Evolutionary conservation across 2,329 filamentous ascomycete genomes (phyloP), one percentile per base, ranked within the genome.

Genomic region (Neofusicoccum parvum): DNA sequence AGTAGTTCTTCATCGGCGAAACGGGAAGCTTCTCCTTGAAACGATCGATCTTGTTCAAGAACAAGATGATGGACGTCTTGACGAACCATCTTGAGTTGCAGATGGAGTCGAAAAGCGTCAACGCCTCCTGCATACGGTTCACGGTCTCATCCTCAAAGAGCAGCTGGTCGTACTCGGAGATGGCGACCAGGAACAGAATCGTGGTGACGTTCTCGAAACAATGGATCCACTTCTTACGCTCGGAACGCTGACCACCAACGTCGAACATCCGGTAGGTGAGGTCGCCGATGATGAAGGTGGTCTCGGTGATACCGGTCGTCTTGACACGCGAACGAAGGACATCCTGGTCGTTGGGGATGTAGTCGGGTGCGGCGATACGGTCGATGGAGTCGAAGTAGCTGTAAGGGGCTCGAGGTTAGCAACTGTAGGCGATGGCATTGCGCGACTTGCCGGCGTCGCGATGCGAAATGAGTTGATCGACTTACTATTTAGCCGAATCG

Each of bases 181-280:
- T 97, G 80, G 94, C 94, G 71, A 97, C 94, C 65, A 97, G 83
- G 88, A 97, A 97, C 45, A 97, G 90, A 72, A 97, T 96, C 10
- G 94, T 96, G 9, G 93, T 97, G 74, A 97, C 94, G 74, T 97
- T 97, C 83, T 97, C 94, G 80, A 97, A 97, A 83, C 94, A 97
- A 83, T 97, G 94, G 73, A 97, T 97, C 94, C 94, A 97, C 88
- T 97, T 97, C 90, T 97, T 97, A 78, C 94, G 90, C 82, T 97
- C 94, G 6, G 92, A 97, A 78, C 94, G 88, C 81, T 97, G 94
- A 70, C 94, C 94, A 86, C 94, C 94, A 51, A 97, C 94, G 75
- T 97, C 94, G 81, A 97, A 97, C 94, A 97, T 97, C 71, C 93
- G 89, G 83, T 97, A 97, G 66, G 93, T 97, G 70, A 97, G 84